Percentiles rank a stretch among this genome's conserved stretches.
These are phyloP conservation scores for Chytriomyces hyalinus DNA, from an alignment of 192 early-diverging fungal genomes.

Conservation along the genomic window DNA sequence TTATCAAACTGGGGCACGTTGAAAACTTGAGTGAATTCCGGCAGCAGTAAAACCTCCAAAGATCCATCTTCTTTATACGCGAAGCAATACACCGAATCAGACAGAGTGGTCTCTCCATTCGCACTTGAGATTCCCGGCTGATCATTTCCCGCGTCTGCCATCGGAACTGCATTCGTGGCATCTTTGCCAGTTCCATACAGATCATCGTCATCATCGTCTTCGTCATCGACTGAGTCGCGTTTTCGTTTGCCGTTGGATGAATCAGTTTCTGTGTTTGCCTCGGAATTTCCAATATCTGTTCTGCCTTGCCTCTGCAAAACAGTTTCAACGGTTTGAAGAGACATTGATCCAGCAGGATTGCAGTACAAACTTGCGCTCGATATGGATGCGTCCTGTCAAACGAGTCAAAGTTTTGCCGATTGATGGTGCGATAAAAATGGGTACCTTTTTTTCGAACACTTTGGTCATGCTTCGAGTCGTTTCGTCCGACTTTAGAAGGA, in stretches of 20 bases:
- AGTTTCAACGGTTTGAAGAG: slow-evolving; percentile 8
- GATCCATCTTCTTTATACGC: slow-evolving; percentile 67
- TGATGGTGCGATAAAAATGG: too few species aligned
- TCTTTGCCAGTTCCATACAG: slow-evolving; percentile 45
- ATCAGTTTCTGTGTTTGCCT: background rate
- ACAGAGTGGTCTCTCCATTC: background rate
- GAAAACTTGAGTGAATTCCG: slow-evolving; percentile 43
- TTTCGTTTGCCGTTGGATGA: background rate
- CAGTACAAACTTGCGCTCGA: slow-evolving; percentile 49
- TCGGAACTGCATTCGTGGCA: background rate
- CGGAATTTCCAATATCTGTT: background rate
- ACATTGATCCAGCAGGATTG: slow-evolving; percentile 10
- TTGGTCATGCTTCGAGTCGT: slow-evolving; percentile 39
- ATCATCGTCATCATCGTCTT: slow-evolving; percentile 59
- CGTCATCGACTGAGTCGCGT: slow-evolving; percentile 40
- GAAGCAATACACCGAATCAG: slow-evolving; percentile 62
- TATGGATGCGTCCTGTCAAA: slow-evolving; percentile 24
- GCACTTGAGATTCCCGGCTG: too few species aligned
- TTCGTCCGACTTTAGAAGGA: slow-evolving; percentile 65
- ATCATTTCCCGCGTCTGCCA: background rate
- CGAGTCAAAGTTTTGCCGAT: background rate
- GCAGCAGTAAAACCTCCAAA: slow-evolving; percentile 62
- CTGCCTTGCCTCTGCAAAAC: slow-evolving; percentile 7
- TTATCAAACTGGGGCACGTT: slow-evolving; percentile 41
- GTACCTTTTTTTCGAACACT: slow-evolving; percentile 44